Evolutionary conservation across 2,329 filamentous ascomycete genomes (phyloP).

Genomic region (Ophiocordyceps camponoti-leonardi): DNA sequence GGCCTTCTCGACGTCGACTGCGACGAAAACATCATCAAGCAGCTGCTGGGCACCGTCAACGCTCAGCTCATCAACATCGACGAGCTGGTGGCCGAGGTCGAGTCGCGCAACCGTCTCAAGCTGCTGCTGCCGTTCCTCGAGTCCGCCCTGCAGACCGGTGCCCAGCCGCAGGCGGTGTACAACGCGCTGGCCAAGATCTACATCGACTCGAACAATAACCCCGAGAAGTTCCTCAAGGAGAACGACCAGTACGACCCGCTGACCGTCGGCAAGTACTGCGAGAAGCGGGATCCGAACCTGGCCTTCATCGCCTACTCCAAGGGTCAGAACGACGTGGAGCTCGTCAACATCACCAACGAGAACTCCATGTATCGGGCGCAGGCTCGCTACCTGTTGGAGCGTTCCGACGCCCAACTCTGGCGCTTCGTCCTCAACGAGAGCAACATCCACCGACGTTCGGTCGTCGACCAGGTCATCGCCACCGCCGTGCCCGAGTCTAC

Average conservation of each 20-base stretch:
- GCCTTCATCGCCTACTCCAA: constrained; percentile 92
- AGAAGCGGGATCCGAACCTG: constrained; percentile 93
- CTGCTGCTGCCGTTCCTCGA: constrained; percentile 91
- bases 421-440: constrained; percentile 85
- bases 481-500: constrained; percentile 86
- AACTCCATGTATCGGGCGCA: constrained; percentile 99
- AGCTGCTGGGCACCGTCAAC: constrained; percentile 69
- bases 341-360: constrained; percentile 96
- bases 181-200: constrained; percentile 98
- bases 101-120: constrained; percentile 89
- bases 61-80: constrained; percentile 80
- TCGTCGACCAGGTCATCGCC: constrained; percentile 91
- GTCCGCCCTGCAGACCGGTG: constrained; percentile 71
- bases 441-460: constrained; percentile 84
- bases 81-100: constrained; percentile 86
- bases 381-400: constrained; percentile 82
- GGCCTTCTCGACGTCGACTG: constrained; percentile 93
- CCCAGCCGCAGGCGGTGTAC: constrained; percentile 91
- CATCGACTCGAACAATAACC: constrained; percentile 96
- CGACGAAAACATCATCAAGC: constrained; percentile 92
- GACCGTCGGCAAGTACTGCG: constrained; percentile 89
- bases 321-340: constrained; percentile 90
- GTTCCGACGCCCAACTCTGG: constrained; percentile 84
- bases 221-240: constrained; percentile 92
- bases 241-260: constrained; percentile 94